Percentiles rank a stretch among this genome's conserved stretches.
These are phyloP conservation scores for Juncus inflexus DNA, from an alignment of 176 grass and related monocot species.

Conservation along the genomic window DNA sequence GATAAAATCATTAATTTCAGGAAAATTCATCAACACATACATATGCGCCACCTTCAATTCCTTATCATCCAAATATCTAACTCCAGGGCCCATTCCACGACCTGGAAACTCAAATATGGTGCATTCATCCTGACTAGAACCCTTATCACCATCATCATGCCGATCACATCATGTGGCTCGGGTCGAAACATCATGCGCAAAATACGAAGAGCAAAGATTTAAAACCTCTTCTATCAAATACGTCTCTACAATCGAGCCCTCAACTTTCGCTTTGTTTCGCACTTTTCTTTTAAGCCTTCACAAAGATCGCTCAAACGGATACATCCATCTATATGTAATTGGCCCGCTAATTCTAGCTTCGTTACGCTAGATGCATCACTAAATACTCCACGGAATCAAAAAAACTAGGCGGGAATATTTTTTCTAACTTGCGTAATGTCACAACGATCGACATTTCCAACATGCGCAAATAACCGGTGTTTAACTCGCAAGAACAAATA, in stretches of 20 bases:
- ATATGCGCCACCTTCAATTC: conserved; percentile 6
- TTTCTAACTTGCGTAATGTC: conserved; percentile 23
- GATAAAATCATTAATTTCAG: too few species aligned
- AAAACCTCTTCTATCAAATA: conserved; percentile 19
- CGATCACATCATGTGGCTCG: not conserved
- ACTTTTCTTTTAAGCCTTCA: not conserved
- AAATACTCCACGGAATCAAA: conserved; percentile 28
- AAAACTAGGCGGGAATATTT: conserved; percentile 21
- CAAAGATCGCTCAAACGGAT: conserved; percentile 19
- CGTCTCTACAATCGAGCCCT: conserved; percentile 19
- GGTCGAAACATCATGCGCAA: conserved; percentile 4
- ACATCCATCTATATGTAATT: conserved; percentile 27
- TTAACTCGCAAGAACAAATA: conserved; percentile 7
- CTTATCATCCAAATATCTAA: not conserved
- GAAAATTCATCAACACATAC: conserved; percentile 20
- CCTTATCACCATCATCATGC: conserved; percentile 13
- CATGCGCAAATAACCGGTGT: not conserved
- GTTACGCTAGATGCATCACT: conserved; percentile 7
- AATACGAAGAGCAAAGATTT: conserved; percentile 15
- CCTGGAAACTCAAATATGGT: not conserved
- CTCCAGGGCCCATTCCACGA: not conserved
- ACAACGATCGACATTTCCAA: conserved; percentile 9
- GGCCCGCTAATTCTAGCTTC: conserved; percentile 13
- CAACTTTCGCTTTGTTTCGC: conserved; percentile 16
- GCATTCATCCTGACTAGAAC: not conserved